Conservation (phyloP, 257 asterid genomes). For the Agastache rugosa region DNA sequence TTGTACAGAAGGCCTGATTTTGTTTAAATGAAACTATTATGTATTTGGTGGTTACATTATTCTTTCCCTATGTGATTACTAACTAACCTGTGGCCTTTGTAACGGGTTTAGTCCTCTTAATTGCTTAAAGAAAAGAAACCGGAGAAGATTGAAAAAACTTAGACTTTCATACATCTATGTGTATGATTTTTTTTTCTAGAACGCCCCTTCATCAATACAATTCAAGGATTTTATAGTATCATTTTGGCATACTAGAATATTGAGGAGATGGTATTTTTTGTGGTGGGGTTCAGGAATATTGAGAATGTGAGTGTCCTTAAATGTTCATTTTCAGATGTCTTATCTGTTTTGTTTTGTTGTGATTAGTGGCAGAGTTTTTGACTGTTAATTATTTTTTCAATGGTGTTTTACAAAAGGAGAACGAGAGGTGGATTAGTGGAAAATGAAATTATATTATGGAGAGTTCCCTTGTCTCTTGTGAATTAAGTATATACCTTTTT, state of each 20-base stretch:
- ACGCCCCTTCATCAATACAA: not conserved
- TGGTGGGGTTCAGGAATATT: not conserved
- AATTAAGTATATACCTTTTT: not conserved
- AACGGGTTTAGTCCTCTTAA: constrained; percentile 4
- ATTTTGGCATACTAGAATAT: not conserved
- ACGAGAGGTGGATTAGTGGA: not conserved
- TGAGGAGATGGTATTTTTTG: not conserved
- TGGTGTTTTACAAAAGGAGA: not conserved
- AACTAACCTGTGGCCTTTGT: constrained; percentile 11
- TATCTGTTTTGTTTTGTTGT: not conserved
- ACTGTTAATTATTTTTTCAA: not conserved
- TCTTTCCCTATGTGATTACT: constrained; percentile 1
- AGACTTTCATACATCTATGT: no score
- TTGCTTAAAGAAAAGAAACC: constrained; percentile 1
- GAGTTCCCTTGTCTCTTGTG: not conserved
- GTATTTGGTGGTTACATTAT: not conserved
- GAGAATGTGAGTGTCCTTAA: no score
- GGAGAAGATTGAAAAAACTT: not conserved
- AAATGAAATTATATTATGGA: not conserved
- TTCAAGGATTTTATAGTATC: not conserved
- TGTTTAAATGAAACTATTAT: not conserved
- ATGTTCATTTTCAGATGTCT: not conserved
- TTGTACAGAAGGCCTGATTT: constrained; percentile 13
- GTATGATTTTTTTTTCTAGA: no score
- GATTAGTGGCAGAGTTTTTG: not conserved